phyloP scores from a whole-genome alignment of 1,284 basidiomycete species.

The Cutaneotrichosporon sp. region DNA sequence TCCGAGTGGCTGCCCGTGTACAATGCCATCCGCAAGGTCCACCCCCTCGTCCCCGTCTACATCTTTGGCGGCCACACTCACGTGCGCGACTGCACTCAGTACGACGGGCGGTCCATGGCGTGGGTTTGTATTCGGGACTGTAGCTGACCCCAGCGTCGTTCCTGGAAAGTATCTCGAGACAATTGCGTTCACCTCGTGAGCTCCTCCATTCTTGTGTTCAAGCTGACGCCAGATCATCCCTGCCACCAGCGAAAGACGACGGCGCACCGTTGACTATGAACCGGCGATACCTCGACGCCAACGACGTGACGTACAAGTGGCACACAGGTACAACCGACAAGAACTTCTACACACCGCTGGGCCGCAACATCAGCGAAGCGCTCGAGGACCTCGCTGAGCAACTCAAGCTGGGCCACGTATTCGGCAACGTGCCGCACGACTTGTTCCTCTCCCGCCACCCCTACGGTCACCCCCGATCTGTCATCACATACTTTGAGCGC shows the following conservation, averaged over 20 bases:
- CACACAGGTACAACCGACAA: conserved; percentile 32
- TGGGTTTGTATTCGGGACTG: conserved; percentile 53
- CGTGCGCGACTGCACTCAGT: conserved; percentile 67
- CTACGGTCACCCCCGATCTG: conserved; percentile 61
- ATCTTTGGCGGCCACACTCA: conserved; percentile 76
- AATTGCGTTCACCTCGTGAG: conserved; percentile 55
- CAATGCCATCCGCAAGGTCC: conserved; percentile 64
- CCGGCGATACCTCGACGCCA: conserved; percentile 51
- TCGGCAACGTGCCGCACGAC: conserved; percentile 68
- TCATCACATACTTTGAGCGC: conserved; percentile 59
- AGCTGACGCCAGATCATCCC: neutral
- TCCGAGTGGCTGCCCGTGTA: conserved; percentile 64
- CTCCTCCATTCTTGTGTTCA: too few relatives aligned
- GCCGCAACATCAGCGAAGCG: conserved; percentile 31
- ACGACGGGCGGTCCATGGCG: conserved; percentile 43
- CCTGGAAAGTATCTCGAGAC: conserved; percentile 86
- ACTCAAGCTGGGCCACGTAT: conserved; percentile 45
- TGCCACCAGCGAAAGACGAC: conserved; percentile 20
- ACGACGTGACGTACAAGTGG: conserved; percentile 46
- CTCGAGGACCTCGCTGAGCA: conserved; percentile 29
- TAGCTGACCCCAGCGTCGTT: conserved; percentile 61
- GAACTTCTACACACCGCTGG: conserved; percentile 38
- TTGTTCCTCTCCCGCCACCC: conserved; percentile 62
- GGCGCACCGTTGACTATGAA: conserved; percentile 39
- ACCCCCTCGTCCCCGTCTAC: conserved; percentile 67